Percentiles rank a stretch among this genome's conserved stretches.
phyloP scores from a whole-genome alignment of 2,329 filamentous ascomycete species.

The Trichoderma polysporum region DNA sequence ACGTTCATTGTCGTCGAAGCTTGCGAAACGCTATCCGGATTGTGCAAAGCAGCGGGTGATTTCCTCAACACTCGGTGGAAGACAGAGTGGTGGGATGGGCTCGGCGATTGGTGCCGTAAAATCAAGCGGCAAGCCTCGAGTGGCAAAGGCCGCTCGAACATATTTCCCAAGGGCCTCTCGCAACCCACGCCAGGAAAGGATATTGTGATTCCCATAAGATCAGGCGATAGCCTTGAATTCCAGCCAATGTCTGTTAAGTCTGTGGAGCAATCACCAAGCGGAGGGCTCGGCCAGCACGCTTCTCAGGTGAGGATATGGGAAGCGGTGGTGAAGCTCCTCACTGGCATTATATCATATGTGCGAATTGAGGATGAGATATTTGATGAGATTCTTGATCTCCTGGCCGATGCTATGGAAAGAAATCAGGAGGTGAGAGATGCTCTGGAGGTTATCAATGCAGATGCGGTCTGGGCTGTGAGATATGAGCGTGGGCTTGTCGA shows the following conservation, averaged over 20 bases:
- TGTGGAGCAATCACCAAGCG: conserved; percentile 23
- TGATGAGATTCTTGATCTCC: conserved; percentile 66
- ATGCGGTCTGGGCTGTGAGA: conserved; percentile 73
- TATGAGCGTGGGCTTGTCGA: conserved; percentile 47
- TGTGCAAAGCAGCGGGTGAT: conserved; percentile 73
- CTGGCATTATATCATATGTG: conserved; percentile 61
- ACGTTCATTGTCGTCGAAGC: conserved; percentile 69
- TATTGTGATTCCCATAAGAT: conserved; percentile 37
- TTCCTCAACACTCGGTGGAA: conserved; percentile 78
- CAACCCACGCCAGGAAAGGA: not conserved
- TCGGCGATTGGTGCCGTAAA: conserved; percentile 50
- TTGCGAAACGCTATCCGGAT: conserved; percentile 63
- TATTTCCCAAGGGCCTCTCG: not conserved
- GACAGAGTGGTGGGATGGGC: conserved; percentile 64
- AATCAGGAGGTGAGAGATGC: conserved; percentile 52
- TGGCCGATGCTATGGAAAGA: conserved; percentile 51
- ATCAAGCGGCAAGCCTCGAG: conserved; percentile 42
- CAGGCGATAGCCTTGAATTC: conserved; percentile 26
- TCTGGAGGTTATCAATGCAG: conserved; percentile 65
- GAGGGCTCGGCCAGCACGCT: conserved; percentile 57
- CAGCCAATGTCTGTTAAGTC: conserved; percentile 21
- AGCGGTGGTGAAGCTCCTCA: conserved; percentile 58
- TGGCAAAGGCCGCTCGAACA: conserved; percentile 17
- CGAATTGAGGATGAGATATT: conserved; percentile 66
- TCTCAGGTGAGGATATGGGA: conserved; percentile 65